phyloP scores from a whole-genome alignment of 208 protist species.

The Lotmaria passim region DNA sequence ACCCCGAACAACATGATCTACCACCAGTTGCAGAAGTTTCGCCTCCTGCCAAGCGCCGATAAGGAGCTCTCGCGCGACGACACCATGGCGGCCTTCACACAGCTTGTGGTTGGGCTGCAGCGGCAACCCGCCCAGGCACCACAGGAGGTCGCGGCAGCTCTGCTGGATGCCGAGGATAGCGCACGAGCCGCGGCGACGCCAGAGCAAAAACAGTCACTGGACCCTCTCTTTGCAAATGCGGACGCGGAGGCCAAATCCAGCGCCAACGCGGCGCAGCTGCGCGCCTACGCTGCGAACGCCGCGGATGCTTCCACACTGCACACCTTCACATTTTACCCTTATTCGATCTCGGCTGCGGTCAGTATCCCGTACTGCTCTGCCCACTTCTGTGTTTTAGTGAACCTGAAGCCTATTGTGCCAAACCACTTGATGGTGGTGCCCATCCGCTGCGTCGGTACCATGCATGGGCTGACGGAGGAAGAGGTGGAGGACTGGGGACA shows the following conservation, averaged over 20 bases:
- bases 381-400: conserved; percentile 83
- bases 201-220: conserved; percentile 32
- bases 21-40: conserved; percentile 61
- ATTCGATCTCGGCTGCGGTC: conserved; percentile 39
- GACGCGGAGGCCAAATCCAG: conserved; percentile 35
- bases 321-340: conserved; percentile 65
- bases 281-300: neutral
- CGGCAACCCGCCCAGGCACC: conserved; percentile 17
- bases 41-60: neutral
- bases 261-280: conserved; percentile 36
- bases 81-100: conserved; percentile 35
- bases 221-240: conserved; percentile 37
- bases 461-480: conserved; percentile 66
- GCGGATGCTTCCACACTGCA: neutral
- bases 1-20: conserved; percentile 89
- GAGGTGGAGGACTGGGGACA: conserved; percentile 80
- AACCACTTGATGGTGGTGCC: conserved; percentile 86
- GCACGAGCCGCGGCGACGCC: conserved; percentile 15
- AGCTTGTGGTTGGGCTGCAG: conserved; percentile 41
- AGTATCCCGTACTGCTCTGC: conserved; percentile 62
- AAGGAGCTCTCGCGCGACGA: neutral
- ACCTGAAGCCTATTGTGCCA: conserved; percentile 82
- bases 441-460: conserved; percentile 72
- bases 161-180: conserved; percentile 13
- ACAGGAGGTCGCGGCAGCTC: conserved; percentile 18